Conservation (phyloP, 768 basidiomycete genomes). For the Leccinum rimulosum region DNA sequence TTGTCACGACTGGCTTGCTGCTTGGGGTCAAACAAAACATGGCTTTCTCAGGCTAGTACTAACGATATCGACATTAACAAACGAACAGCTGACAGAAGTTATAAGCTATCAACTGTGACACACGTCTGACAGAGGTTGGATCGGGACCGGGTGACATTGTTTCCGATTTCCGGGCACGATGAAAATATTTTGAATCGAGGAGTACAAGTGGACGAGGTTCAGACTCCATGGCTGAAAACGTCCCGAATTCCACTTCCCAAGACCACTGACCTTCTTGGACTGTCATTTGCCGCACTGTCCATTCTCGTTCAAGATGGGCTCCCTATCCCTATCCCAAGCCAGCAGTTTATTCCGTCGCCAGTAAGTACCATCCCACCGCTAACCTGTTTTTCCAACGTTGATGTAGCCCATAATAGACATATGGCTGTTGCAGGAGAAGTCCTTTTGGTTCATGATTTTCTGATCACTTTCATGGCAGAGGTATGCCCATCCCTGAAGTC, state of each 20-base stretch:
- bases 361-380: neutral
- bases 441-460: slow-evolving; percentile 3
- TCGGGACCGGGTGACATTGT: neutral
- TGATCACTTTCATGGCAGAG: slow-evolving; percentile 14
- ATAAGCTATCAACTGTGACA: neutral
- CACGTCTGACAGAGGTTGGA: too few relatives aligned
- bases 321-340: neutral
- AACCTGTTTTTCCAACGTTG: neutral
- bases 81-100: neutral
- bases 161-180: neutral
- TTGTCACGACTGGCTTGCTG: too few relatives aligned
- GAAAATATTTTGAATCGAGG: neutral
- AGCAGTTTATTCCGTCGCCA: neutral
- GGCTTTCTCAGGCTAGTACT: neutral
- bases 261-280: neutral
- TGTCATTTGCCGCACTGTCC: neutral
- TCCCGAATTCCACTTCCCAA: too few relatives aligned
- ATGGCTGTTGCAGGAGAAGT: slow-evolving; percentile 1
- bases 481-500: slow-evolving; percentile 1
- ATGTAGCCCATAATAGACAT: neutral
- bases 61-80: too few relatives aligned
- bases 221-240: neutral
- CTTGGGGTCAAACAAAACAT: neutral
- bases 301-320: neutral
- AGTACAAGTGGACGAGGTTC: neutral